Conservation (phyloP, 2,329 filamentous ascomycete genomes). For the Penicillium fuscoglaucum region DNA sequence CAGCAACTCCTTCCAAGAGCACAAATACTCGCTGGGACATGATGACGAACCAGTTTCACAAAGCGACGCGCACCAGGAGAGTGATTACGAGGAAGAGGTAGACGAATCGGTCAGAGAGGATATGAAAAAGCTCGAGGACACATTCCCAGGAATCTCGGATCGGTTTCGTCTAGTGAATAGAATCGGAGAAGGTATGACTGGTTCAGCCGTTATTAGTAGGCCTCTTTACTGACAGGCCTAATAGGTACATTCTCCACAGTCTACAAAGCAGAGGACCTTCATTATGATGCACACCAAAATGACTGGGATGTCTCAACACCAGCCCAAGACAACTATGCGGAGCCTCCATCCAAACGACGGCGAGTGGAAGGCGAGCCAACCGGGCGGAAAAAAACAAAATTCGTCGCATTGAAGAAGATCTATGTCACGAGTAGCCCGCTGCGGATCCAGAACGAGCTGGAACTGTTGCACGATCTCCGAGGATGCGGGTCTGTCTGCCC, state of each 20-base stretch:
- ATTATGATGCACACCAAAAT: slow-evolving; percentile 80
- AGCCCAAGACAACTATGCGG: slow-evolving; percentile 65
- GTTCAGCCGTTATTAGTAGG: not conserved
- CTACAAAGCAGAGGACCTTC: slow-evolving; percentile 94
- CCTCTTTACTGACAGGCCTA: slow-evolving; percentile 5
- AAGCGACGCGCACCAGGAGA: slow-evolving; percentile 20
- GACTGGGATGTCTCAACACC: slow-evolving; percentile 74
- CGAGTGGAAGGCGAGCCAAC: slow-evolving; percentile 45
- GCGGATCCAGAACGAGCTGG: slow-evolving; percentile 93
- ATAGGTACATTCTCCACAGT: slow-evolving; percentile 96
- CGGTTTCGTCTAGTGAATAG: slow-evolving; percentile 90
- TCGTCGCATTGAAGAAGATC: slow-evolving; percentile 98
- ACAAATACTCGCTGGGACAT: slow-evolving; percentile 22
- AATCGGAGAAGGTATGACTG: slow-evolving; percentile 82
- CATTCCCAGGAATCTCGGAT: slow-evolving; percentile 79
- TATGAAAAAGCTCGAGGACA: slow-evolving; percentile 79
- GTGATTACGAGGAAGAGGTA: slow-evolving; percentile 40
- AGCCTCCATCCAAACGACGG: slow-evolving; percentile 63
- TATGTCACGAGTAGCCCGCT: slow-evolving; percentile 95
- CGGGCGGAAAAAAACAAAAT: slow-evolving; percentile 62
- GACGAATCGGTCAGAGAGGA: slow-evolving; percentile 69
- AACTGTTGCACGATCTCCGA: slow-evolving; percentile 83
- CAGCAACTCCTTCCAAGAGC: slow-evolving; percentile 18
- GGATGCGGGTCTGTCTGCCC: slow-evolving; percentile 85
- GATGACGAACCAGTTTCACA: slow-evolving; percentile 14